Base-by-base conservation (phyloP, 2,329 filamentous ascomycete genomes). In the Fusarium tanahbumbuense region DNA sequence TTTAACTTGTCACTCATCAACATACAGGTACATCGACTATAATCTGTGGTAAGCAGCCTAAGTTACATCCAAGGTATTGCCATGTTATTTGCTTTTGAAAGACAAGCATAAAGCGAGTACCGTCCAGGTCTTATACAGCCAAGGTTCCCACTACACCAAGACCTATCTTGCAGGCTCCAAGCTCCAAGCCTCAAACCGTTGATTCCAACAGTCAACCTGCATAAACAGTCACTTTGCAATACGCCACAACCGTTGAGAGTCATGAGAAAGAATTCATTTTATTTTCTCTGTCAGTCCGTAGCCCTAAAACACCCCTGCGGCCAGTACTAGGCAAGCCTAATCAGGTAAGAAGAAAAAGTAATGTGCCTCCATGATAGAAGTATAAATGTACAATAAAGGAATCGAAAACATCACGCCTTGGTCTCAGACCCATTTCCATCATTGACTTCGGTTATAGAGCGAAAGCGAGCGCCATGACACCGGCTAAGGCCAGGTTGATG, bases 401-500 rank as follows among this genome's bases (percentile, higher is more conserved):
- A 48, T 27, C 30, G 45, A 48, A 56, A 64, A 47, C 34, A 40
- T 27, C 23, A n/a, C 13, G 25, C 41, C 30, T 25, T 28, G 44
- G 34, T 45, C 32, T 13, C 34, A 55, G 22, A 44, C 30, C 12
- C 20, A 56, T 27, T 23, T 40, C 30, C 16, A 25, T 20, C 16
- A 22, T 16, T 34, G 15, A 27, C 16, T 22, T 44, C 25, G 27
- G 37, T 71, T 40, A 71, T 40, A 71, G 58, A 16, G 60, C 64
- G 27, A 71, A 46, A 47, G 58, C 28, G 20, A 71, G 45, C 44
- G 52, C 68, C 20, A 70, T 45, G 44, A 71, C 55, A 27, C 63
- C 56, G 12, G 48, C 68, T n/a, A 71, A 34, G 16, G 52, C 68
- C 56, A 71, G 20, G 52, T 68, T 67, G 28, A 71, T 37, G 10